These are phyloP conservation scores for Trypethelium eluteriae DNA, from an alignment of 495 filamentous ascomycete species.

Conservation along the genomic window DNA sequence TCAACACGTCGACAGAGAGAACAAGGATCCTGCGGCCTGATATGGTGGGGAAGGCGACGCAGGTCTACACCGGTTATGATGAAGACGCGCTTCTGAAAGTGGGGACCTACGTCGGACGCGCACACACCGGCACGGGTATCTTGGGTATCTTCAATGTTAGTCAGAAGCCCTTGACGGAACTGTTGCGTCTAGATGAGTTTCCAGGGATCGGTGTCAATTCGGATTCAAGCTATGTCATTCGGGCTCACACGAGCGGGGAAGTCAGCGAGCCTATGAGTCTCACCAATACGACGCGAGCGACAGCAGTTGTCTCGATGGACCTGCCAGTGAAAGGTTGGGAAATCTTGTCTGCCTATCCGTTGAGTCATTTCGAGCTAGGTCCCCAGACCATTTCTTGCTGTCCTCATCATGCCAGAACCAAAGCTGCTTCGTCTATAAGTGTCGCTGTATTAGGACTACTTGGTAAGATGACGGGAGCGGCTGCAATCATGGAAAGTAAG, in stretches of 20 bases:
- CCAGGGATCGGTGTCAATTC: slow-evolving; percentile 49
- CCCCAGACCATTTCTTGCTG: slow-evolving; percentile 19
- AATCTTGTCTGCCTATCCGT: slow-evolving; percentile 67
- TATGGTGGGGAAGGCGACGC: slow-evolving; percentile 58
- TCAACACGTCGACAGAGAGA: slow-evolving; percentile 54
- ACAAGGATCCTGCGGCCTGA: slow-evolving; percentile 73
- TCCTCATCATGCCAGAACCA: slow-evolving; percentile 16
- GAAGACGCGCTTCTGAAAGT: slow-evolving; percentile 67
- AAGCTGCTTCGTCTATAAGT: slow-evolving; percentile 15
- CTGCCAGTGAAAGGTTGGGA: slow-evolving; percentile 65
- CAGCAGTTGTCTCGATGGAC: slow-evolving; percentile 46
- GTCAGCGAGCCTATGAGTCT: slow-evolving; percentile 44
- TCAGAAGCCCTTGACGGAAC: slow-evolving; percentile 47
- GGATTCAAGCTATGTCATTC: slow-evolving; percentile 56
- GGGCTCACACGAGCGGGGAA: slow-evolving; percentile 61
- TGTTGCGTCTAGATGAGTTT: slow-evolving; percentile 64
- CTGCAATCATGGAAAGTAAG: slow-evolving; percentile 58
- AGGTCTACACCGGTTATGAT: slow-evolving; percentile 67
- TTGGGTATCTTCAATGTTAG: slow-evolving; percentile 80
- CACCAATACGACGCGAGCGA: slow-evolving; percentile 10
- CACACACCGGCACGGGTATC: slow-evolving; percentile 61
- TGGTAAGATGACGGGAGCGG: slow-evolving; percentile 83
- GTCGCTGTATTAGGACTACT: slow-evolving; percentile 72
- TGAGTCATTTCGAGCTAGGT: slow-evolving; percentile 47
- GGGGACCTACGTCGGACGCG: slow-evolving; percentile 60